A percentile compares a stretch with the other conserved stretches of the same genome.
Evolutionary conservation across 2,329 filamentous ascomycete genomes (phyloP).

Genomic region (Xylaria sp.): DNA sequence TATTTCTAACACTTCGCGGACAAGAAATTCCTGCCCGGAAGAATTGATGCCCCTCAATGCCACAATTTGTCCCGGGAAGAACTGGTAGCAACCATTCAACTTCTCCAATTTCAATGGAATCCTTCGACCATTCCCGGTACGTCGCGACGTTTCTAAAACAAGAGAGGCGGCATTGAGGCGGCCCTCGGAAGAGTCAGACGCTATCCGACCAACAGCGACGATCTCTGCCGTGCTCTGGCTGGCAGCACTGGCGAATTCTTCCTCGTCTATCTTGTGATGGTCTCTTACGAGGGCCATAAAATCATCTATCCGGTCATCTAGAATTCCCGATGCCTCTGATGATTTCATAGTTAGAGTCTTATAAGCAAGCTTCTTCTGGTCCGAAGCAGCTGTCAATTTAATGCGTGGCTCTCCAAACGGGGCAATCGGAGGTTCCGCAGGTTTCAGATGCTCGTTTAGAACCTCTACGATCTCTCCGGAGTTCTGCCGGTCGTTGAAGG

Average conservation of each 20-base stretch:
- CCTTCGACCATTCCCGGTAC: constrained; percentile 80
- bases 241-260: constrained; percentile 85
- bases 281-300: constrained; percentile 77
- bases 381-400: constrained; percentile 83
- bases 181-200: constrained; percentile 83
- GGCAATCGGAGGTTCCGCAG: constrained; percentile 71
- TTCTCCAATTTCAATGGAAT: constrained; percentile 79
- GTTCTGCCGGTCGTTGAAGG: constrained; percentile 78
- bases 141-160: constrained; percentile 84
- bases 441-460: constrained; percentile 75
- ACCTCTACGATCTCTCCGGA: constrained; percentile 83
- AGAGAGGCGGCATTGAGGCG: constrained; percentile 85
- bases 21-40: constrained; percentile 81
- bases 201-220: constrained; percentile 89
- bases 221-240: constrained; percentile 84
- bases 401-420: constrained; percentile 78
- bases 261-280: constrained; percentile 76
- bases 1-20: constrained; percentile 74
- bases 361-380: constrained; percentile 89
- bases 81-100: constrained; percentile 69
- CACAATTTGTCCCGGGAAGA: constrained; percentile 95
- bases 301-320: constrained; percentile 94
- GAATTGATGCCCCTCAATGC: constrained; percentile 86
- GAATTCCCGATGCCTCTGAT: constrained; percentile 87
- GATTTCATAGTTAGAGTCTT: constrained; percentile 95